Base-by-base conservation (phyloP, 23 red algal genomes). In the Gracilariopsis chorda region DNA sequence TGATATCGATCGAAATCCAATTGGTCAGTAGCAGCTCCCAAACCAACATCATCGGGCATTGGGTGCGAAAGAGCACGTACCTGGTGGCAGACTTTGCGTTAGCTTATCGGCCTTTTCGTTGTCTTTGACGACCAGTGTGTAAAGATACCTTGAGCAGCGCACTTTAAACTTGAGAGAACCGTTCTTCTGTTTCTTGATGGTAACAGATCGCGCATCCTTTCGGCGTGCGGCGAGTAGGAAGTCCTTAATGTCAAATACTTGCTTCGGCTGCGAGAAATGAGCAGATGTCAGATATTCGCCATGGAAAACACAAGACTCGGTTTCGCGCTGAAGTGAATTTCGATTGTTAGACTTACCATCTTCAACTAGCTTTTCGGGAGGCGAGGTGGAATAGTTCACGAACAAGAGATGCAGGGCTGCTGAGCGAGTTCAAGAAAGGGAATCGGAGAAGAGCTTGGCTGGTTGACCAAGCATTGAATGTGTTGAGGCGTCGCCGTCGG, bases 141-240 rank as follows among this genome's bases (percentile, higher is more conserved):
- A 98, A 24, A 98, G 72, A 51, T 93, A 98, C 81, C 88, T 95
- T 6, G 78, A 83, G 74, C 96, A 98, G 40, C 96, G 88, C 3
- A 98, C 93, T 82, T 98, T 98, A 51, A 98, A 98, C 78, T 98
- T 98, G 61, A 90, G 87, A 30, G 71, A 42, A 35, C 71, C 88
- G 37, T 47, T 92, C n/a, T 93, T 94, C 64, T 88, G 68, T 78
- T 97, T 98, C 81, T 95, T 95, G 74, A 95, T 95, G 48, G 80
- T 97, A 17, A 97, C 92, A 36, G 58, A 62, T 48, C 82, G 68
- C 7, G 95, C 95, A 51, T 97, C 95, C 86, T 97, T 94, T 35
- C 90, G 48, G 20, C 91, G 78, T 17, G 86, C 82, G 51, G 88
- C 70, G 27, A 97, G 67, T 19, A 97, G 85, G 48, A 97, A 97